Conservation (phyloP, 2,329 filamentous ascomycete genomes). For the Tolypocladium tundrense region DNA sequence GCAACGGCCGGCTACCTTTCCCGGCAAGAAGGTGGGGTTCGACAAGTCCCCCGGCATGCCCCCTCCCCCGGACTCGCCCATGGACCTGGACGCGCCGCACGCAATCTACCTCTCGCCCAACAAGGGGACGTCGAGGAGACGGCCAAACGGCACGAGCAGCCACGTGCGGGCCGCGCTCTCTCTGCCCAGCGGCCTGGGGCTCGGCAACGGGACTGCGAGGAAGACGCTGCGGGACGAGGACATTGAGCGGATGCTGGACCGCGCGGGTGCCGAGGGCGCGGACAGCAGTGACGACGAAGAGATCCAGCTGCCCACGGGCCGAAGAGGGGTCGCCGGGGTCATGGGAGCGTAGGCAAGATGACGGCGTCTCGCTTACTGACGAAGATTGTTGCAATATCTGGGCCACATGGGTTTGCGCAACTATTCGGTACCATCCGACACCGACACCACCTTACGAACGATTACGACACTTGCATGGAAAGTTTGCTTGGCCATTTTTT, state of each 20-base stretch:
- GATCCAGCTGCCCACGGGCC: constrained; percentile 35
- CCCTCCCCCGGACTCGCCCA: constrained; percentile 28
- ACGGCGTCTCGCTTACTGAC: background rate
- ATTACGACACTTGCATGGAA: background rate
- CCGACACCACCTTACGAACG: background rate
- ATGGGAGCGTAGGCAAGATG: constrained; percentile 13
- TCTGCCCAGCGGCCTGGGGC: constrained; percentile 37
- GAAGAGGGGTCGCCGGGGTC: constrained; percentile 16
- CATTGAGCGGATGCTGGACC: constrained; percentile 48
- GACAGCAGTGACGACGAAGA: constrained; percentile 49
- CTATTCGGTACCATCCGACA: background rate
- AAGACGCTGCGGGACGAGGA: constrained; percentile 41
- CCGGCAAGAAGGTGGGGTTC: constrained; percentile 35
- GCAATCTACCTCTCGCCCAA: constrained; percentile 14
- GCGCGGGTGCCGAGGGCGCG: constrained; percentile 35
- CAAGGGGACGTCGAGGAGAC: constrained; percentile 31
- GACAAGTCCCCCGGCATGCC: constrained; percentile 32
- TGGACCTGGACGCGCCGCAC: constrained; percentile 34
- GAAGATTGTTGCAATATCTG: background rate
- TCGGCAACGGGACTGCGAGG: constrained; percentile 24
- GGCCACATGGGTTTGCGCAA: background rate
- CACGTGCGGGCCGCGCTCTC: constrained; percentile 32
- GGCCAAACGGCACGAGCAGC: constrained; percentile 27
- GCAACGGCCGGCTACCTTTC: constrained; percentile 30
- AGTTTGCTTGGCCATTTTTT: background rate